Evolutionary conservation across 345 rosid genomes (phyloP).

Genomic region (Rubroshorea leprosula): DNA sequence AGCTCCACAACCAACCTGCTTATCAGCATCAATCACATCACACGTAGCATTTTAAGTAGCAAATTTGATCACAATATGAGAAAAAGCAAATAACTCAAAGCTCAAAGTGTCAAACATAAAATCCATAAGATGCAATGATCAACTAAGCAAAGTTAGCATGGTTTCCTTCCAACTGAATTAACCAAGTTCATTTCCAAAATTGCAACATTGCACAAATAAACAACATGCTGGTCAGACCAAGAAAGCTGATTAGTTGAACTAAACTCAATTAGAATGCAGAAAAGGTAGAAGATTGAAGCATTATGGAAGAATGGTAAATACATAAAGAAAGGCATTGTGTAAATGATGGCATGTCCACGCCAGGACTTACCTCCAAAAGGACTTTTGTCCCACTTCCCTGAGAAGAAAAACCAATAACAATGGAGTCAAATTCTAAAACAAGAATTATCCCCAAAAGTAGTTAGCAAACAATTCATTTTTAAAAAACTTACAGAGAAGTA

Average conservation of each 20-base stretch:
- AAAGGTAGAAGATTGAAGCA: background rate
- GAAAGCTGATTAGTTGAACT: background rate
- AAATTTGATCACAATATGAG: background rate
- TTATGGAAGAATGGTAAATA: too few relatives aligned
- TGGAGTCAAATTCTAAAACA: background rate
- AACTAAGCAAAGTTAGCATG: too few relatives aligned
- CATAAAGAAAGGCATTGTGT: too few relatives aligned
- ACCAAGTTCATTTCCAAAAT: background rate
- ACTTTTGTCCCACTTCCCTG: constrained; percentile 49
- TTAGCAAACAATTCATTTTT: constrained; percentile 4
- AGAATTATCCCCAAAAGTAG: constrained; percentile 9
- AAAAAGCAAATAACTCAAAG: background rate
- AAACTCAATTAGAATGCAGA: background rate
- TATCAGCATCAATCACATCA: constrained; percentile 5
- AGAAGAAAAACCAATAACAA: constrained; percentile 8
- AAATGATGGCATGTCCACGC: too few relatives aligned
- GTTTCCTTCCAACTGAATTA: too few relatives aligned
- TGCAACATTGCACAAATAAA: too few relatives aligned
- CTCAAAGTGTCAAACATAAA: background rate
- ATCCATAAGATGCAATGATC: background rate
- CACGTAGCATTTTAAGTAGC: background rate
- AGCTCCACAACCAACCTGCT: constrained; percentile 93
- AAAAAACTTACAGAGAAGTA: constrained; percentile 63
- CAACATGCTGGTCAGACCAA: background rate
- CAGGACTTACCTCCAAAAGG: constrained; percentile 59